Evolutionary conservation across 768 basidiomycete species (phyloP).

Genomic region (Agaricus blazei): DNA sequence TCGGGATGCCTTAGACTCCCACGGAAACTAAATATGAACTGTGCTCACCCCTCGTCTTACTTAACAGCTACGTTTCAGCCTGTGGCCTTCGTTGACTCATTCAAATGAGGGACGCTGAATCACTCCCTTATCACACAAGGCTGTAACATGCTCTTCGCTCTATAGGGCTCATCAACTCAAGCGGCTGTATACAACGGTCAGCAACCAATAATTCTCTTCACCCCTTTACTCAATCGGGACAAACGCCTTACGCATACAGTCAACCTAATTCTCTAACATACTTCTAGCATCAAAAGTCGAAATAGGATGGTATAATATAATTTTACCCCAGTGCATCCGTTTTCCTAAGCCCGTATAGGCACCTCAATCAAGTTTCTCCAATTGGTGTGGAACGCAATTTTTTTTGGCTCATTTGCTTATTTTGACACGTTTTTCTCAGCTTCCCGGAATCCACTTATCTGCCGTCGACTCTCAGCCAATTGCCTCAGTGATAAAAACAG

Average conservation of each 20-base stretch:
- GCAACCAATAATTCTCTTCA: neutral
- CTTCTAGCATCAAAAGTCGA: neutral
- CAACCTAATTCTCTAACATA: neutral
- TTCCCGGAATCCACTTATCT: neutral
- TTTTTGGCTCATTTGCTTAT: neutral
- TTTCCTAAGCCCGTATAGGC: neutral
- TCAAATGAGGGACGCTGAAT: neutral
- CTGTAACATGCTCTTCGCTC: neutral
- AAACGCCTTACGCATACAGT: neutral
- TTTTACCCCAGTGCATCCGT: neutral
- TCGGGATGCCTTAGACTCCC: neutral
- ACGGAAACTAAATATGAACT: neutral
- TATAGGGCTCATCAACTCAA: neutral
- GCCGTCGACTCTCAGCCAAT: neutral
- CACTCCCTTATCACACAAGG: neutral
- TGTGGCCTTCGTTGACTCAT: neutral
- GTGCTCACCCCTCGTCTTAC: constrained; percentile 2
- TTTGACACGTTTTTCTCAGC: neutral
- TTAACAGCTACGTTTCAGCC: constrained; percentile 1
- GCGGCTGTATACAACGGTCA: neutral
- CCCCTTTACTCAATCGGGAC: neutral
- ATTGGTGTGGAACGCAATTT: neutral
- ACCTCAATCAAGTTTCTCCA: neutral
- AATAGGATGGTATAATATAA: neutral
- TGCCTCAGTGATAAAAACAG: neutral